Percentiles rank a stretch among this genome's conserved stretches.
These are phyloP conservation scores for Bipolaris bicolor DNA, from an alignment of 2,329 filamentous ascomycete species.

Conservation along the genomic window DNA sequence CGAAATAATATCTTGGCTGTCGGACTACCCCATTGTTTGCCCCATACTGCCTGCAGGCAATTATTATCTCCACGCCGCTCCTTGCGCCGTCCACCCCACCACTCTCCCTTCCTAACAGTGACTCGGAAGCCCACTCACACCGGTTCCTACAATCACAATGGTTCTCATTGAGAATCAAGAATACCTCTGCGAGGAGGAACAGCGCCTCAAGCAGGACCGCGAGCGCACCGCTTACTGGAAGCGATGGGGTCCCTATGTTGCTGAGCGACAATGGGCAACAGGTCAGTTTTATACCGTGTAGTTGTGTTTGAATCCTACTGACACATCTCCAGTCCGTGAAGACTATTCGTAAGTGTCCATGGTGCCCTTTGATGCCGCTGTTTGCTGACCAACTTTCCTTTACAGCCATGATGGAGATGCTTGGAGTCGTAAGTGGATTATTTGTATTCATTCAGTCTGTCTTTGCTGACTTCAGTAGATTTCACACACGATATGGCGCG, in stretches of 20 bases:
- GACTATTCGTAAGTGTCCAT: constrained; percentile 74
- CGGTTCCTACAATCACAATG: constrained; percentile 61
- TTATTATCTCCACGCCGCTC: constrained; percentile 32
- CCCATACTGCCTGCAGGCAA: constrained; percentile 24
- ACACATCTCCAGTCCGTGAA: constrained; percentile 71
- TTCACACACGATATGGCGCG: constrained; percentile 93
- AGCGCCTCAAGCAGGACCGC: constrained; percentile 83
- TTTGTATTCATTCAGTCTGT: not conserved
- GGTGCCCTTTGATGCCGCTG: constrained; percentile 9
- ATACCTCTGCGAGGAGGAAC: constrained; percentile 88
- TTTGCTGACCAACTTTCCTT: constrained; percentile 34
- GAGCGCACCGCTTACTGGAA: constrained; percentile 93
- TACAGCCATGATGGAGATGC: constrained; percentile 80
- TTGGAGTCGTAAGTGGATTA: constrained; percentile 79
- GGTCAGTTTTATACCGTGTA: constrained; percentile 58
- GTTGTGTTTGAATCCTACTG: constrained; percentile 25
- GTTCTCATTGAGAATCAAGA: constrained; percentile 88
- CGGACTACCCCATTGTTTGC: constrained; percentile 30
- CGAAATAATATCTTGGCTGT: constrained; percentile 18
- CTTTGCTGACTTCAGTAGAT: constrained; percentile 61
- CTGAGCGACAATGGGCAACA: constrained; percentile 95
- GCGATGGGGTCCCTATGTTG: constrained; percentile 94
- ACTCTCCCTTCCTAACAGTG: constrained; percentile 16
- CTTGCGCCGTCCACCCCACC: constrained; percentile 24
- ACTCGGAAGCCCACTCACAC: constrained; percentile 9